Evolutionary conservation across 2,329 filamentous ascomycete species (phyloP), one percentile per base, ranked within the genome.

Genomic region (Penicillium janthinellum): DNA sequence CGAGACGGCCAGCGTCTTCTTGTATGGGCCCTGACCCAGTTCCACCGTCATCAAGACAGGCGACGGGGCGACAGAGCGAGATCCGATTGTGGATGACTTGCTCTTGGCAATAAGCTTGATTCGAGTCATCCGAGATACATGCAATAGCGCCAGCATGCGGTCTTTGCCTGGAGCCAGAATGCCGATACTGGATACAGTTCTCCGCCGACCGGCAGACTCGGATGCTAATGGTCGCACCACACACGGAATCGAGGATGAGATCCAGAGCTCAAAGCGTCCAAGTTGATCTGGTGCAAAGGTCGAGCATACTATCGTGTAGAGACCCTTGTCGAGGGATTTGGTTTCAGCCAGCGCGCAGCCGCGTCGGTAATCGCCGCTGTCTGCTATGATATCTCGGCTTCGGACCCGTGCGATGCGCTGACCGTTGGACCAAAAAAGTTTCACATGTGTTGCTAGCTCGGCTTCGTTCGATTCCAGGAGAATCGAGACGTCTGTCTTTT

Each of bases 291-390:
- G 84, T 63, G 96, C 92, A 73, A 96, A 98, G 0, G 94, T 96
- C 2, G 92, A 96, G 72, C 90, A 94, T 6, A 97, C 89, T 57
- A 96, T 83, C 0, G 91, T 97, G 75, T 98, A 99, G 0, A 82
- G 82, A 0, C 94, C 94, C 0, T 86, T 79, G 41, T 88, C 86
- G 17, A 96, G 78, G 20, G 79, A 70, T 69, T 74, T 66, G 6
- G 85, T 78, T 62, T 90, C 85, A 2, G 89, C 88, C 35, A 92
- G 81, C 4, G 90, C 90, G 71, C 90, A 91, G 31, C 90, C 90
- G 31, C 89, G 87, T 51, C 90, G 88, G 76, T 99, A 97, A 66
- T 96, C 92, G n/a, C 91, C 91, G 37, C 91, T 96, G 57, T 91
- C 89, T 22, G 86, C 85, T 25, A 96, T 84, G 41, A 98, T 86